Base-by-base conservation (phyloP, 257 asterid genomes). In the Scutellaria baicalensis region DNA sequence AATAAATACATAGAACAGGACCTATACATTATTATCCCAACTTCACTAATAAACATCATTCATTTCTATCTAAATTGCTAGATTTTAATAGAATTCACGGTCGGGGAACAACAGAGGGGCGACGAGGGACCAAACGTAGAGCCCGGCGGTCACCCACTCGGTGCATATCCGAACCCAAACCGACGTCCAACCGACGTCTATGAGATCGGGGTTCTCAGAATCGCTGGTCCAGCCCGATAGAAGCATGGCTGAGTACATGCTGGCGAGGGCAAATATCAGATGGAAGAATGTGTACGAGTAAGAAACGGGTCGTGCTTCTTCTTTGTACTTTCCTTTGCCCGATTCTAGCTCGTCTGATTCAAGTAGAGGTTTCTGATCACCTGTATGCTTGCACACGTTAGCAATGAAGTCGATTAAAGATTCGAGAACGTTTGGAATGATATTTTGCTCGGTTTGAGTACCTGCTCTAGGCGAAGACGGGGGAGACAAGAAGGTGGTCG, bases 221-320 rank as follows among this genome's bases (percentile, higher is more conserved):
- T 76, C 77, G 72, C 93, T 86, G 35, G 95, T 91, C 99, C 99
- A 94, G 3, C 99, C 97, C 0, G 99, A 86, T 14, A 94, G 89
- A 65, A 94, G 99, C 99, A 94, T 94, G 56, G 96, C 97, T 0
- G 99, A 89, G 81, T 94, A 94, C 99, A 94, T 94, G 86, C 95
- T 89, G 31, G 99, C 99, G 3, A 94, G 84, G 45, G 97, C 91
- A 74, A 94, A 94, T 87, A 94, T 91, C 52, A 94, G 87, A 75
- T 89, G 97, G 85, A 94, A 94, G 86, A 94, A 94, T 2, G 85
- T 83, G 80, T 94, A 94, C 6, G 99, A 94, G 85, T 94, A 94
- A 62, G 85, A 85, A 18, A 94, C 97, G 0, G 97, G 96, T 5
- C 73, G 79, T 21, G 92, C 60, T 77, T 84, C 96, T 5, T 70